These are phyloP conservation scores for Narthecium ossifragum DNA, from an alignment of 106 monocot species.

Conservation along the genomic window DNA sequence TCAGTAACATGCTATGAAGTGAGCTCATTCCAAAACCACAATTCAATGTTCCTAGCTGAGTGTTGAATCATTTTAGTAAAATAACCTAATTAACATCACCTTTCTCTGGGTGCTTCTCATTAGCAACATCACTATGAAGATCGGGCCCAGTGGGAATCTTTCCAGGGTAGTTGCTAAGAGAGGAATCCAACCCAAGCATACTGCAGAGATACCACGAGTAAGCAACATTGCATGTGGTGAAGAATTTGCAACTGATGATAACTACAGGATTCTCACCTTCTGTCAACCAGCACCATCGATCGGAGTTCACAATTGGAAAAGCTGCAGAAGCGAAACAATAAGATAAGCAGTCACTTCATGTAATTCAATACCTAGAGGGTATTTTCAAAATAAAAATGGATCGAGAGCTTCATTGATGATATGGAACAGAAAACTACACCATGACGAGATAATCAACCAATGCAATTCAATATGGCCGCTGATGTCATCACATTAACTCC, in stretches of 20 bases:
- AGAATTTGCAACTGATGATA: background rate
- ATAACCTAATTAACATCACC: background rate
- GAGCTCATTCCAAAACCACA: too few species aligned
- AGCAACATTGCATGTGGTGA: background rate
- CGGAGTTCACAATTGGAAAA: constrained; percentile 86
- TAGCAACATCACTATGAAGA: constrained; percentile 31
- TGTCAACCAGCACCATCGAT: constrained; percentile 73
- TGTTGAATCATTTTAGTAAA: too few species aligned
- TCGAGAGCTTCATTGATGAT: too few species aligned
- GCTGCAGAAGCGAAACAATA: constrained; percentile 25
- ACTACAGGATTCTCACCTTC: constrained; percentile 28
- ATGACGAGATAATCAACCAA: too few species aligned
- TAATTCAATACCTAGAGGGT: too few species aligned
- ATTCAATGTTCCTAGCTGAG: too few species aligned
- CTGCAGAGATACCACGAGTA: constrained; percentile 31
- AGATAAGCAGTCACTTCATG: too few species aligned
- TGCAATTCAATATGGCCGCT: too few species aligned
- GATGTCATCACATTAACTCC: too few species aligned
- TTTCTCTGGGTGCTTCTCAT: constrained; percentile 12
- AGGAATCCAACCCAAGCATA: constrained; percentile 31
- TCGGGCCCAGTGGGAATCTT: constrained; percentile 54
- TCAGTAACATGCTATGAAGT: too few species aligned
- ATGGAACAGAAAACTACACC: too few species aligned
- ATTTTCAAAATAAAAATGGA: too few species aligned
- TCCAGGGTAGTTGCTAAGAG: constrained; percentile 51